A percentile compares a stretch with the other conserved stretches of the same genome.
Evolutionary conservation across 1,284 basidiomycete species (phyloP).

Genomic region (Peniophora sp.): DNA sequence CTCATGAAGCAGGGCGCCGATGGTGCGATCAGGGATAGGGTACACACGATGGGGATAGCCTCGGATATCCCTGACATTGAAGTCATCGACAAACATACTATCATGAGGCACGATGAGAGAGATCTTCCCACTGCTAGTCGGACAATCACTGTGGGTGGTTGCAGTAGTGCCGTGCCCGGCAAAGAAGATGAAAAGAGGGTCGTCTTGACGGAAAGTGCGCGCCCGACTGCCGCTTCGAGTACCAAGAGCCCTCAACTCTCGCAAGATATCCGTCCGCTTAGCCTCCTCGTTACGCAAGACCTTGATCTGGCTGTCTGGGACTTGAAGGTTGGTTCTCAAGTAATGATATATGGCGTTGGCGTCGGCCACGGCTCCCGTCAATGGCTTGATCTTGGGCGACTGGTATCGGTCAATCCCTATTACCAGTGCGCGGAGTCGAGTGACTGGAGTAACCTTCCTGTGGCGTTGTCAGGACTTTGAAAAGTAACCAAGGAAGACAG

Average conservation of each 20-base stretch:
- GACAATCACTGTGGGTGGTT: constrained; percentile 1
- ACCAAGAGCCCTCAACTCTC: not conserved
- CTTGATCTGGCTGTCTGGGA: constrained; percentile 2
- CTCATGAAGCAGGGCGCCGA: too few relatives aligned
- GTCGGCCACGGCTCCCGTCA: constrained; percentile 2
- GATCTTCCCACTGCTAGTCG: not conserved
- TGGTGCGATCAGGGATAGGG: too few relatives aligned
- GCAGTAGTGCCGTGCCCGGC: constrained; percentile 4
- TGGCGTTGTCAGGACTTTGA: too few relatives aligned
- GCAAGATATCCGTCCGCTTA: not conserved
- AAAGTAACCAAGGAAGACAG: too few relatives aligned
- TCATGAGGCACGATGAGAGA: too few relatives aligned
- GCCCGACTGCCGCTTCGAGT: not conserved
- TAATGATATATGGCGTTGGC: constrained; percentile 1
- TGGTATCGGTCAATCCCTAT: constrained; percentile 6
- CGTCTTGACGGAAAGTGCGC: not conserved
- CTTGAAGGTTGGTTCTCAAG: not conserved
- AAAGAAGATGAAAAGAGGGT: constrained; percentile 7
- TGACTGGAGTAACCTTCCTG: too few relatives aligned
- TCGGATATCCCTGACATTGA: too few relatives aligned
- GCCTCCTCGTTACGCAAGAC: constrained; percentile 3
- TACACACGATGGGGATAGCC: too few relatives aligned
- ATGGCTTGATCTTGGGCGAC: not conserved
- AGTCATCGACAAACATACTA: too few relatives aligned
- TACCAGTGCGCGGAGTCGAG: constrained; percentile 2